A percentile compares a stretch with the other conserved stretches of the same genome.
Evolutionary conservation across 345 rosid species (phyloP).

Genomic region (Salix udensis): DNA sequence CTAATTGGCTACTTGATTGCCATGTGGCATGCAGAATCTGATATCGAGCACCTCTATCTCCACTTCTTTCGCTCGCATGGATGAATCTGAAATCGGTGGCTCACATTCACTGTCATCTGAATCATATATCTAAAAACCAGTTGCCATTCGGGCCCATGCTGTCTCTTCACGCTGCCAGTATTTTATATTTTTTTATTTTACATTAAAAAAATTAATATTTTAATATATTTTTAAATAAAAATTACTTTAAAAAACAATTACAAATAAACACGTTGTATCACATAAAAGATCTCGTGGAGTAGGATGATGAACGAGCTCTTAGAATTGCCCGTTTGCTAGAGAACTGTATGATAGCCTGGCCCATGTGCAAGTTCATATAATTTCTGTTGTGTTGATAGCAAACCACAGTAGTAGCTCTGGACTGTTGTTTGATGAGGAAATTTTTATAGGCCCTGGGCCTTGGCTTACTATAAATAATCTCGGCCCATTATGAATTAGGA

Average conservation of each 20-base stretch:
- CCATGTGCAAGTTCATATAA: not conserved
- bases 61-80: slow-evolving; percentile 19
- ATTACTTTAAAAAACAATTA: too few species aligned
- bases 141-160: not conserved
- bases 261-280: too few species aligned
- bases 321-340: not conserved
- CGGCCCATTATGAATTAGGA: too few species aligned
- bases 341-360: not conserved
- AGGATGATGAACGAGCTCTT: not conserved
- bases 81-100: slow-evolving; percentile 32
- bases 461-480: not conserved
- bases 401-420: not conserved
- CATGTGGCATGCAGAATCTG: slow-evolving; percentile 53
- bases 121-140: not conserved
- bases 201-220: too few species aligned
- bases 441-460: not conserved
- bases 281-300: not conserved
- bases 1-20: slow-evolving; percentile 34
- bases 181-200: too few species aligned
- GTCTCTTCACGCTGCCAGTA: not conserved
- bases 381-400: not conserved
- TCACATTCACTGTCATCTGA: slow-evolving; percentile 12
- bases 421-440: not conserved
- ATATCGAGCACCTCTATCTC: slow-evolving; percentile 10
- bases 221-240: too few species aligned